Evolutionary conservation across 2,329 filamentous ascomycete genomes (phyloP).

Genomic region (Arachnomyces sp.): DNA sequence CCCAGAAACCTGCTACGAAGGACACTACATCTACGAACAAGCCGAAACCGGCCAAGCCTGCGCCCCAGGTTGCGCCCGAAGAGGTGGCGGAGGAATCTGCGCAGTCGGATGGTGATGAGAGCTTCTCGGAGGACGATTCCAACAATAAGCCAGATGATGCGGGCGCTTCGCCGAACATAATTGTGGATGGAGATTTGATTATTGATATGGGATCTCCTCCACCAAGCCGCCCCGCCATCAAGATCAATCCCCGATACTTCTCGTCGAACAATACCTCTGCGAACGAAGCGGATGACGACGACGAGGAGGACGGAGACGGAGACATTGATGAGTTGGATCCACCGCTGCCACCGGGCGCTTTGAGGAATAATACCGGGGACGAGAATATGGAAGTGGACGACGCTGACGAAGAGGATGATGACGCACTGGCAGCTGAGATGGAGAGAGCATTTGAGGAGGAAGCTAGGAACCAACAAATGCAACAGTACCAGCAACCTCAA

Average conservation of each 20-base stretch:
- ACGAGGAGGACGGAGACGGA: conserved; percentile 29
- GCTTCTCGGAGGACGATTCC: conserved; percentile 15
- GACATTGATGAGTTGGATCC: conserved; percentile 31
- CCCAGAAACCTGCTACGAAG: conserved; percentile 14
- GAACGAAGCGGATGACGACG: conserved; percentile 24
- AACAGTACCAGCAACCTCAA: conserved; percentile 21
- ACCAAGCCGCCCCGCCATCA: conserved; percentile 29
- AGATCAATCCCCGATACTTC: conserved; percentile 34
- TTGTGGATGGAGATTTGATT: conserved; percentile 39
- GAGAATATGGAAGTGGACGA: conserved; percentile 14
- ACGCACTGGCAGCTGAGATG: conserved; percentile 50
- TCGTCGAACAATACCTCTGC: conserved; percentile 34
- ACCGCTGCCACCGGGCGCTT: conserved; percentile 27
- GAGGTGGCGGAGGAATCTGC: conserved; percentile 21
- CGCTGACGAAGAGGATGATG: conserved; percentile 36
- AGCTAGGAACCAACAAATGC: conserved; percentile 23
- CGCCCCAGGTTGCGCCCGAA: conserved; percentile 17
- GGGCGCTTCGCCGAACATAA: conserved; percentile 34
- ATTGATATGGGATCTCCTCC: conserved; percentile 42
- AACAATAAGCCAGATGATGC: conserved; percentile 24
- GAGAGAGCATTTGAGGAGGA: conserved; percentile 37
- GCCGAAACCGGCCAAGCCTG: conserved; percentile 15
- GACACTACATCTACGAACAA: conserved; percentile 16
- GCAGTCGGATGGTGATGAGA: conserved; percentile 22
- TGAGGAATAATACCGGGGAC: conserved; percentile 10